Conservation (phyloP, 1,284 basidiomycete species). For the Ustilago bromivora region DNA sequence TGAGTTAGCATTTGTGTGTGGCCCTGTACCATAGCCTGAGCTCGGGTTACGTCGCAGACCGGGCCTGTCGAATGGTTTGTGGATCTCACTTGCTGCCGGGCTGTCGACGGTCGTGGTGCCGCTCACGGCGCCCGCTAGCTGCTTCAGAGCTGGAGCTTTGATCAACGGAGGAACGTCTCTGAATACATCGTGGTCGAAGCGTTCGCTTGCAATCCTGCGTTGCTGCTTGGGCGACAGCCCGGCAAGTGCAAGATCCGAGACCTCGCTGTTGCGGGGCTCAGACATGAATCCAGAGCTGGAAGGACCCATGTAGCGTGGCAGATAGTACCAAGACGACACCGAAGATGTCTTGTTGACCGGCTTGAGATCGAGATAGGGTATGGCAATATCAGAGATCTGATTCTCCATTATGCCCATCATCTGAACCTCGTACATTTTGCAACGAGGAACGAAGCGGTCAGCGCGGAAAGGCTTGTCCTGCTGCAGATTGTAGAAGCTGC, state of each 20-base stretch:
- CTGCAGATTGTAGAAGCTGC: constrained; percentile 68
- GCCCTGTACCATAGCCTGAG: constrained; percentile 32
- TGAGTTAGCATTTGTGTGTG: constrained; percentile 28
- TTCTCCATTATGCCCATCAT: constrained; percentile 69
- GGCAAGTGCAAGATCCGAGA: constrained; percentile 42
- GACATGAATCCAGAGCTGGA: constrained; percentile 44
- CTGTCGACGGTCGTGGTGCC: constrained; percentile 19
- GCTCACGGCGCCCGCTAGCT: neutral
- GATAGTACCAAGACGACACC: constrained; percentile 49
- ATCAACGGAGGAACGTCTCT: constrained; percentile 36
- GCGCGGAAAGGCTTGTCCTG: constrained; percentile 67
- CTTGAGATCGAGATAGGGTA: constrained; percentile 65
- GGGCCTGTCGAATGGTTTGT: constrained; percentile 31
- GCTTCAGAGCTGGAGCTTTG: constrained; percentile 21
- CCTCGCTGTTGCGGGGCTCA: constrained; percentile 38
- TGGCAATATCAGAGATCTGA: constrained; percentile 63
- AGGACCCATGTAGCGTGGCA: constrained; percentile 38
- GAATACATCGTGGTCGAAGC: constrained; percentile 63
- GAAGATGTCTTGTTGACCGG: constrained; percentile 43
- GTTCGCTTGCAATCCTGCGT: constrained; percentile 56
- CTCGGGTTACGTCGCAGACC: constrained; percentile 44
- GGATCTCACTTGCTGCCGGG: constrained; percentile 34
- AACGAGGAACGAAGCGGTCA: constrained; percentile 67
- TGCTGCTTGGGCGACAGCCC: constrained; percentile 46
- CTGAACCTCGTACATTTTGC: constrained; percentile 69